Evolutionary conservation across 2,329 filamentous ascomycete genomes (phyloP).

Genomic region (Diaporthe sp.): DNA sequence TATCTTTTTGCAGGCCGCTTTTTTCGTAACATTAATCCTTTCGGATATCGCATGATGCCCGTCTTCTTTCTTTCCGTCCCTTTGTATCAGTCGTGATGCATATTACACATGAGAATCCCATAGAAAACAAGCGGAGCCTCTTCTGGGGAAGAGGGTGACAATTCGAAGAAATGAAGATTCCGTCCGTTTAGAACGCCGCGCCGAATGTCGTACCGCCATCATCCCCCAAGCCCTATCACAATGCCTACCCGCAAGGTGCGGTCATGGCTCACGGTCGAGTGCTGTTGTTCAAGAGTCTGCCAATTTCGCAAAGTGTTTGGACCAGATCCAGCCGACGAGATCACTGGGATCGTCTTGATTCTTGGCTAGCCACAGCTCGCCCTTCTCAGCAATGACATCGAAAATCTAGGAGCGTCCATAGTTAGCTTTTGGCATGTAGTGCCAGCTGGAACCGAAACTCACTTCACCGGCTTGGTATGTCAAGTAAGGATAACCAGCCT

Average conservation of each 20-base stretch:
- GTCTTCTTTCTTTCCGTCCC: conserved; percentile 9
- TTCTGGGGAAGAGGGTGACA: conserved; percentile 8
- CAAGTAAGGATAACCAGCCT: conserved; percentile 95
- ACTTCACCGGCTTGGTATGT: conserved; percentile 95
- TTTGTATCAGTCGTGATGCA: conserved; percentile 40
- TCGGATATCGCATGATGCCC: conserved; percentile 28
- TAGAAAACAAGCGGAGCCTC: conserved; percentile 16
- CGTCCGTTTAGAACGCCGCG: conserved; percentile 34
- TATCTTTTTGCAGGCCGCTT: conserved; percentile 41
- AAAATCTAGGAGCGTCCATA: conserved; percentile 72
- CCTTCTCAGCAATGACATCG: conserved; percentile 95
- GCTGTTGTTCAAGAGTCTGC: conserved; percentile 59
- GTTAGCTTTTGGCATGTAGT: conserved; percentile 27
- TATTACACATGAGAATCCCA: conserved; percentile 40
- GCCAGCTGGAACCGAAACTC: conserved; percentile 49
- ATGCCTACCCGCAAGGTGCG: conserved; percentile 26
- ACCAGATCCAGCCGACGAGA: conserved; percentile 97
- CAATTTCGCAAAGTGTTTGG: conserved; percentile 90
- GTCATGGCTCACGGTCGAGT: background rate
- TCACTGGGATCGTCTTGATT: conserved; percentile 91
- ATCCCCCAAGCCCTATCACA: background rate
- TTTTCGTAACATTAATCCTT: conserved; percentile 37
- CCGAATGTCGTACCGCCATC: conserved; percentile 30
- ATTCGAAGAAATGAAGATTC: conserved; percentile 20
- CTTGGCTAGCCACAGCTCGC: conserved; percentile 96